Evolutionary conservation across 495 filamentous ascomycete species (phyloP), one percentile per base, ranked within the genome.

Genomic region (Friedmanniomyces simplex): DNA sequence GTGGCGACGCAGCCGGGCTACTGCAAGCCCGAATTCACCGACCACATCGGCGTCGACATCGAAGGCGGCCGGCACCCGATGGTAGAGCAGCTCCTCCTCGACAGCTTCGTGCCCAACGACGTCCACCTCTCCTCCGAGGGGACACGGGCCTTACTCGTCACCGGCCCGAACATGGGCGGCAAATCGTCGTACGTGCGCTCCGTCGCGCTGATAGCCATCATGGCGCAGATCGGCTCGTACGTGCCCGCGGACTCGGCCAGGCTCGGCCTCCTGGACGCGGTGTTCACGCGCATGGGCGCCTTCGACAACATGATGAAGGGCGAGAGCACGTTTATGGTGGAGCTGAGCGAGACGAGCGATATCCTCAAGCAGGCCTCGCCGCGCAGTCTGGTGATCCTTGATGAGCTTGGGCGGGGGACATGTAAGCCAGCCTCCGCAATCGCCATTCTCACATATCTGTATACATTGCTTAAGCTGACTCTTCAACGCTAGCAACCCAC

Each of bases 151-250:
- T 81, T 96, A 50, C 82, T 97, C 39, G 83, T 97, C 55, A 97
- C 94, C 4, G 94, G 94, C 5, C 93, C 94, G 14, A 98, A 98
- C 76, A 97, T 97, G 91, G 94, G 94, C 64, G 93, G 93, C 25
- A 99, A 99, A 67, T 93, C 87, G 45, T 87, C 82, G 66, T 99
- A 95, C 72, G 91, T 97, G 1, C 87, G 93, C 50, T 87, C 90
- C 63, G 83, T 93, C 28, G 93, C 93, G 0, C 82, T 99, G 0
- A 87, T 97, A 53, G 81, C 85, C 18, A 89, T 99, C 57, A 90
- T 99, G 77, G 91, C 86, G 2, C 93, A 99, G 63, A 86, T 96
- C 62, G 93, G 93, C 41, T 91, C 86, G 8, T 99, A 93, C 68
- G 90, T 99, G 1, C 93, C 93, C 14, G 91, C 91, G 25, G 69